Evolutionary conservation across 495 filamentous ascomycete species (phyloP).

Genomic region (Podospora conica): DNA sequence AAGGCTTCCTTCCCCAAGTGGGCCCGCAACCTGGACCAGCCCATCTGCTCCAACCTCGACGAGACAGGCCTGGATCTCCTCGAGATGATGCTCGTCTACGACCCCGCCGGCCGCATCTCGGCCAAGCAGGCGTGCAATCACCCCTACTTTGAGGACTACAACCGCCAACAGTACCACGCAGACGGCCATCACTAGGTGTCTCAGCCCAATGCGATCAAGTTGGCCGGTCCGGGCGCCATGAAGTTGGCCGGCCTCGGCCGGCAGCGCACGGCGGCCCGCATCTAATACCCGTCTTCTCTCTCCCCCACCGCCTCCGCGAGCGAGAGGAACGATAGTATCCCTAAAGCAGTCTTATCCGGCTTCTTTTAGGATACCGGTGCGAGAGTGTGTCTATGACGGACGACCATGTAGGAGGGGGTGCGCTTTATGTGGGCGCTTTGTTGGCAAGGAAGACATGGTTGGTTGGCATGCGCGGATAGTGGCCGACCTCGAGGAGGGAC

Average conservation of each 20-base stretch:
- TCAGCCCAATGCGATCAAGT: neutral
- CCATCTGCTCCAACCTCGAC: conserved; percentile 48
- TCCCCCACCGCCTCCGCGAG: neutral
- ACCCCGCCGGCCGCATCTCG: conserved; percentile 87
- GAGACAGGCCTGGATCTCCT: conserved; percentile 85
- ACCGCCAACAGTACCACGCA: conserved; percentile 31
- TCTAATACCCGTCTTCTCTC: neutral
- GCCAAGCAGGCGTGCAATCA: conserved; percentile 92
- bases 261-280: neutral
- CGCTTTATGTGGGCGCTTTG: conserved; percentile 11
- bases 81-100: conserved; percentile 88
- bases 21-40: conserved; percentile 59
- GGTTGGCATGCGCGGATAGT: conserved; percentile 8
- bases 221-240: conserved; percentile 4
- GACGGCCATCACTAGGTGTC: conserved; percentile 35
- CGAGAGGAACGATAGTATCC: neutral
- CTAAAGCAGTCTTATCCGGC: conserved; percentile 18
- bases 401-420: conserved; percentile 9
- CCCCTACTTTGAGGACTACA: conserved; percentile 79
- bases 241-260: neutral
- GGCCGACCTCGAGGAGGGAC: neutral
- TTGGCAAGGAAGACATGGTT: conserved; percentile 2
- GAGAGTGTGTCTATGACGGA: conserved; percentile 10
- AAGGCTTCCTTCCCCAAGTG: conserved; percentile 97
- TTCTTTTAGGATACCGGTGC: conserved; percentile 24